phyloP scores from a whole-genome alignment of 148 eudicot genomes.

The Heliosperma pusillum region DNA sequence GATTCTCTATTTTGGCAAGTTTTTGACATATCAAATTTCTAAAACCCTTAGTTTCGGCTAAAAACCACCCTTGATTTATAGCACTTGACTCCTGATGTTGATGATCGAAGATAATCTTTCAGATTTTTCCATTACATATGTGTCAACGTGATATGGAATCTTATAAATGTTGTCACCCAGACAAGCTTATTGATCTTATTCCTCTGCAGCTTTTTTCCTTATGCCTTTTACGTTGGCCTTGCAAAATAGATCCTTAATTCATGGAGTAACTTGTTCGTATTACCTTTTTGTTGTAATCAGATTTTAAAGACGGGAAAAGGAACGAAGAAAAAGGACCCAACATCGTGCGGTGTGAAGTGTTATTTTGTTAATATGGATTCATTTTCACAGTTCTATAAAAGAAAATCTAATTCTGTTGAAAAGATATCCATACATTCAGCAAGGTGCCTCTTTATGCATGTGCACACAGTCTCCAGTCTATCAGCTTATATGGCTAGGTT shows the following conservation, averaged over 20 bases:
- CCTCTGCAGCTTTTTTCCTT: not conserved
- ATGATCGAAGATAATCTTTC: no score
- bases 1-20: no score
- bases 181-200: not conserved
- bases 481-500: conserved; percentile 17
- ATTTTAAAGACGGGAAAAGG: conserved; percentile 60
- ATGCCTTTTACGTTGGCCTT: not conserved
- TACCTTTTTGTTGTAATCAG: conserved; percentile 25
- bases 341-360: conserved; percentile 32
- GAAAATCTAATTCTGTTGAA: not conserved
- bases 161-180: no score
- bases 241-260: not conserved
- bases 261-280: conserved; percentile 2
- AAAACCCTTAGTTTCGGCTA: no score
- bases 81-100: no score
- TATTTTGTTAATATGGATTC: conserved; percentile 47
- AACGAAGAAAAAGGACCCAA: conserved; percentile 26
- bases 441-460: conserved; percentile 15
- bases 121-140: no score
- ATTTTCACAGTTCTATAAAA: conserved; percentile 23
- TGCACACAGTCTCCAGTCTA: conserved; percentile 9
- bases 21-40: no score
- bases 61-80: no score
- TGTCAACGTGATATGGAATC: no score
- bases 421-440: not conserved